Evolutionary conservation across 495 filamentous ascomycete genomes (phyloP).

Genomic region (Penicillium waksmanii): DNA sequence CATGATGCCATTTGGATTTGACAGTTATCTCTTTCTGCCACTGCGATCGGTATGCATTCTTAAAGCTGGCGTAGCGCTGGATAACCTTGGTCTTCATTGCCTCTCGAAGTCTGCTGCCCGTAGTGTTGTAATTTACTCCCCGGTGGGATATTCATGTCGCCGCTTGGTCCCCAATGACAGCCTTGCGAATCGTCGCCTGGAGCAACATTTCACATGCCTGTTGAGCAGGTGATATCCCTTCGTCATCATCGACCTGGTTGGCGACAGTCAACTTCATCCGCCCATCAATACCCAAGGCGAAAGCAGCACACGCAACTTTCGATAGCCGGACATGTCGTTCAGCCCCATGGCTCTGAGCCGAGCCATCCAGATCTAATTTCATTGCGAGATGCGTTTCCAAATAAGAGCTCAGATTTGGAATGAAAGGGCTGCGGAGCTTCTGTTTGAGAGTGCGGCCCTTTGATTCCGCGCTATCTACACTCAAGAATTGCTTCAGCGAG

Average conservation of each 20-base stretch:
- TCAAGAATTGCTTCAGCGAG: slow-evolving; percentile 35
- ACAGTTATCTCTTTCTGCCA: neutral
- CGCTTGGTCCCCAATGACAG: slow-evolving; percentile 27
- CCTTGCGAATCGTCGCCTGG: slow-evolving; percentile 32
- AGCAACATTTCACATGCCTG: slow-evolving; percentile 36
- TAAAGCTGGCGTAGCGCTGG: neutral
- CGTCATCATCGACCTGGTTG: slow-evolving; percentile 25
- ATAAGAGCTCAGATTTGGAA: slow-evolving; percentile 47
- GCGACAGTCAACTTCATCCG: slow-evolving; percentile 54
- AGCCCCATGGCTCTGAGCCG: slow-evolving; percentile 15
- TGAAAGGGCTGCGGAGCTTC: slow-evolving; percentile 37
- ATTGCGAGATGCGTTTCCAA: slow-evolving; percentile 53
- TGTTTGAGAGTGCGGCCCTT: slow-evolving; percentile 16
- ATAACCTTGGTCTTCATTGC: neutral
- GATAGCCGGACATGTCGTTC: slow-evolving; percentile 48
- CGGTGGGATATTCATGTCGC: slow-evolving; percentile 18
- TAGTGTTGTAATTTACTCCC: neutral
- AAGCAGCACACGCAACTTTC: slow-evolving; percentile 57
- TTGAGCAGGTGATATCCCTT: slow-evolving; percentile 14
- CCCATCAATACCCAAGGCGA: slow-evolving; percentile 56
- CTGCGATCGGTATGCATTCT: neutral
- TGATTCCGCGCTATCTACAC: slow-evolving; percentile 3
- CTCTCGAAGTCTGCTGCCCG: neutral
- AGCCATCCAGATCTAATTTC: slow-evolving; percentile 43
- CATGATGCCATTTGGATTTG: neutral